Percentiles rank a stretch among this genome's conserved stretches.
phyloP scores from a whole-genome alignment of 1,139 yeast species.

The Blastobotrys malaysiensis region DNA sequence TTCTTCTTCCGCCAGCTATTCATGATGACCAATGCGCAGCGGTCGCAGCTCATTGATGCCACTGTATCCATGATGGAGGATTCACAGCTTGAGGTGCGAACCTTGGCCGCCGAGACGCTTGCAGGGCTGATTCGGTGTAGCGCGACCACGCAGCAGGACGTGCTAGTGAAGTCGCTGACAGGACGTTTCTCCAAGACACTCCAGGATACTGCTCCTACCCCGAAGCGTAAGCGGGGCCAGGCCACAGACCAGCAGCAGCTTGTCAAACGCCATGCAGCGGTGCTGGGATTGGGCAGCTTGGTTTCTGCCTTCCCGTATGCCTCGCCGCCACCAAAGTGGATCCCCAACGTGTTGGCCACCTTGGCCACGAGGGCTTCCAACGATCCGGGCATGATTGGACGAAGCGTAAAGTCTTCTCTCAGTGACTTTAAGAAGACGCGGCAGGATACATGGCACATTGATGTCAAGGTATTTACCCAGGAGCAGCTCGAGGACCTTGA shows the following conservation, averaged over 20 bases:
- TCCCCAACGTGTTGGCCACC: conserved; percentile 66
- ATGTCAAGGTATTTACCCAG: conserved; percentile 65
- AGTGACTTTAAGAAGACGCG: conserved; percentile 87
- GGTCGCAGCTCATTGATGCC: conserved; percentile 46
- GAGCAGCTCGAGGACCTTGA: conserved; percentile 87
- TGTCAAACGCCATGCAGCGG: conserved; percentile 71
- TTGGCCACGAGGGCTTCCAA: conserved; percentile 65
- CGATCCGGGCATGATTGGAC: conserved; percentile 72
- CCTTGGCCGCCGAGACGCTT: conserved; percentile 66
- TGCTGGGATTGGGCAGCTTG: conserved; percentile 82
- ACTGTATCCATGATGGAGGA: conserved; percentile 55
- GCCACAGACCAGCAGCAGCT: conserved; percentile 26
- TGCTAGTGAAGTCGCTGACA: conserved; percentile 33
- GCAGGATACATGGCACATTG: conserved; percentile 96
- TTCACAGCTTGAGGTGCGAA: conserved; percentile 68
- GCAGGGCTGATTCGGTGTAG: conserved; percentile 79
- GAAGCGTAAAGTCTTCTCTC: conserved; percentile 75
- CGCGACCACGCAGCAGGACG: conserved; percentile 50
- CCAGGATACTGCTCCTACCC: conserved; percentile 7
- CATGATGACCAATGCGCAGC: conserved; percentile 46
- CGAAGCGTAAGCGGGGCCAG: conserved; percentile 3
- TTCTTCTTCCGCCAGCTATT: conserved; percentile 70
- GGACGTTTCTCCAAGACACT: conserved; percentile 16
- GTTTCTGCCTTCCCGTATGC: conserved; percentile 86
- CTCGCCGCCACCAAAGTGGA: conserved; percentile 91